A percentile compares a stretch with the other conserved stretches of the same genome.
phyloP scores from a whole-genome alignment of 768 basidiomycete species.

The Pisolithus sp. region DNA sequence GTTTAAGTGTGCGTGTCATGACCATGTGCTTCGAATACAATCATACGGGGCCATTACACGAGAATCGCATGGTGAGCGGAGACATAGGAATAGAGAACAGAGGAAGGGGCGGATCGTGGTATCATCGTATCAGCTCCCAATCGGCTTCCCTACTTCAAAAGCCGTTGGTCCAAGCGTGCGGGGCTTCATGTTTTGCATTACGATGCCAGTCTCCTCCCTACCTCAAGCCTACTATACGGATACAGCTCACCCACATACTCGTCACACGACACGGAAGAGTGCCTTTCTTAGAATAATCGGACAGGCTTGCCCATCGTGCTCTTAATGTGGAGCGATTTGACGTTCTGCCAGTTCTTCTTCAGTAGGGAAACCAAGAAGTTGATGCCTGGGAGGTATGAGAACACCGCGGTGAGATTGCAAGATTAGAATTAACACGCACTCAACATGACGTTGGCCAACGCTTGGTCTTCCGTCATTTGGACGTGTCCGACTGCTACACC shows the following conservation, averaged over 20 bases:
- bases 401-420: background rate
- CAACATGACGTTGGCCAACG: constrained; percentile 96
- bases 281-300: constrained; percentile 70
- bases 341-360: constrained; percentile 99
- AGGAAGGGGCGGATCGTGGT: constrained; percentile 19
- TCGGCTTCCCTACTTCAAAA: constrained; percentile 61
- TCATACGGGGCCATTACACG: background rate
- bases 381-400: constrained; percentile 57
- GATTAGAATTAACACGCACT: constrained; percentile 42
- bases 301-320: constrained; percentile 98
- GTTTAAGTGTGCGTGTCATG: background rate
- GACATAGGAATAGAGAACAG: constrained; percentile 1
- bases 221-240: constrained; percentile 11
- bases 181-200: constrained; percentile 93
- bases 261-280: background rate
- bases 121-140: constrained; percentile 78
- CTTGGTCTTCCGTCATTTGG: constrained; percentile 96
- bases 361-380: constrained; percentile 99
- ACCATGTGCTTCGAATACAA: background rate
- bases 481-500: constrained; percentile 98
- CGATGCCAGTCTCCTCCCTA: constrained; percentile 30
- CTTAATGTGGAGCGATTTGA: constrained; percentile 98
- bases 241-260: constrained; percentile 4
- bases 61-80: background rate
- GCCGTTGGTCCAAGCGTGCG: constrained; percentile 99